phyloP scores from a whole-genome alignment of 495 filamentous ascomycete species.

The Daldinia concentrica region DNA sequence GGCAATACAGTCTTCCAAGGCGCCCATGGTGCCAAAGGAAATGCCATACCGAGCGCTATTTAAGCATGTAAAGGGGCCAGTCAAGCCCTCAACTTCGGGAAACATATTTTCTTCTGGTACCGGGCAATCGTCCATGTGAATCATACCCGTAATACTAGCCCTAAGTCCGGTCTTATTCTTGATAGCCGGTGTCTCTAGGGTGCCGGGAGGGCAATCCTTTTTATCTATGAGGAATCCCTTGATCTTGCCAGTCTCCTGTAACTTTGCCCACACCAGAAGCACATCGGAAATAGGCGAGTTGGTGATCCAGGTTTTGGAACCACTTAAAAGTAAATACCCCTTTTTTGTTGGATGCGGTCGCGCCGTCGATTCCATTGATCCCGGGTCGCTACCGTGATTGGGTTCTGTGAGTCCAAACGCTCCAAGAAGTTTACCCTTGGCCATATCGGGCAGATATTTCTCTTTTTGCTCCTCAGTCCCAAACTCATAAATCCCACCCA shows the following conservation, averaged over 20 bases:
- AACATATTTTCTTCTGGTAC: slow-evolving; percentile 95
- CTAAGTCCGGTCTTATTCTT: slow-evolving; percentile 95
- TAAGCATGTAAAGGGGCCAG: slow-evolving; percentile 90
- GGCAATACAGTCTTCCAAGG: slow-evolving; percentile 87
- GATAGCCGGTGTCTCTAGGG: slow-evolving; percentile 88
- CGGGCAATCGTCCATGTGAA: slow-evolving; percentile 89
- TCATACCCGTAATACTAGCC: slow-evolving; percentile 97
- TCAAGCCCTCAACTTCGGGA: slow-evolving; percentile 85
- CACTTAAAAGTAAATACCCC: slow-evolving; percentile 81
- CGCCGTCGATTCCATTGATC: slow-evolving; percentile 91
- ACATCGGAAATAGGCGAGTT: slow-evolving; percentile 96
- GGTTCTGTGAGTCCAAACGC: slow-evolving; percentile 97
- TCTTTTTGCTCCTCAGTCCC: slow-evolving; percentile 91
- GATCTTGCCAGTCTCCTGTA: slow-evolving; percentile 90
- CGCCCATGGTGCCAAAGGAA: slow-evolving; percentile 91
- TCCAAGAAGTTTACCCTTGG: slow-evolving; percentile 85
- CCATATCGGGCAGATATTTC: slow-evolving; percentile 82
- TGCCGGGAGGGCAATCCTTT: slow-evolving; percentile 80
- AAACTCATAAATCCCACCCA: slow-evolving; percentile 97
- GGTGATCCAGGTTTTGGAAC: slow-evolving; percentile 98
- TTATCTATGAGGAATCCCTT: slow-evolving; percentile 92
- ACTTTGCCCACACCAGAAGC: slow-evolving; percentile 92
- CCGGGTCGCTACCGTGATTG: slow-evolving; percentile 96
- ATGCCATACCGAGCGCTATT: slow-evolving; percentile 95
- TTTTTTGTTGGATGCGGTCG: slow-evolving; percentile 88